These are phyloP conservation scores for Megacollybia marginata DNA, from an alignment of 768 basidiomycete species.

Conservation along the genomic window DNA sequence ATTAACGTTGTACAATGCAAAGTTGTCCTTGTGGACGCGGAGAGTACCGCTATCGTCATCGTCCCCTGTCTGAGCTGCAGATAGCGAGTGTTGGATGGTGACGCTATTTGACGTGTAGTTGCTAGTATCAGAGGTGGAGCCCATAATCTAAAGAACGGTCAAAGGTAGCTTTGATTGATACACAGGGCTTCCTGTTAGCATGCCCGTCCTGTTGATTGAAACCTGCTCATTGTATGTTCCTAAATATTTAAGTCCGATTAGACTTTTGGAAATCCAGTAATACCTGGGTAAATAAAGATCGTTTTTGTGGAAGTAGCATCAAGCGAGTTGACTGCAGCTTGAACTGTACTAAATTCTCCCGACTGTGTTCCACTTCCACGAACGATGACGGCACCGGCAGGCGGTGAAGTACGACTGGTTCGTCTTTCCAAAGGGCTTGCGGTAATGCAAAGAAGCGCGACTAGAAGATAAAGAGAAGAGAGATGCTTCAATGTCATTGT, in stretches of 20 bases:
- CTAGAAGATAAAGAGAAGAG: neutral
- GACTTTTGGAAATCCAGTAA: neutral
- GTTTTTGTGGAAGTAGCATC: conserved; percentile 9
- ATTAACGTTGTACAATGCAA: conserved; percentile 24
- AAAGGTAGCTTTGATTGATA: neutral
- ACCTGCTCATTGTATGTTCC: conserved; percentile 16
- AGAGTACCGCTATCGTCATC: conserved; percentile 18
- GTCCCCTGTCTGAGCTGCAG: neutral
- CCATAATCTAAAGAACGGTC: neutral
- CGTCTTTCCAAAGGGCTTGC: conserved; percentile 6
- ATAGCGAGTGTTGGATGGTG: neutral
- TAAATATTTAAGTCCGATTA: neutral
- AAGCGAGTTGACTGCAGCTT: conserved; percentile 13
- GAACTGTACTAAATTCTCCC: conserved; percentile 15
- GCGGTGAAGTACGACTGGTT: conserved; percentile 11
- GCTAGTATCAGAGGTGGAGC: neutral
- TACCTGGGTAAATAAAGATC: conserved; percentile 16
- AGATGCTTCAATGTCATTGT: too few relatives aligned
- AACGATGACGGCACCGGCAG: conserved; percentile 14
- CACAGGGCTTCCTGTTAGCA: conserved; percentile 7
- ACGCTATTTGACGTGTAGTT: conserved; percentile 1
- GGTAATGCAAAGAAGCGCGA: neutral
- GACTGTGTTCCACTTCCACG: conserved; percentile 2
- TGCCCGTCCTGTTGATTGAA: conserved; percentile 10
- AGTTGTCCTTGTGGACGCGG: conserved; percentile 22